A percentile compares a stretch with the other conserved stretches of the same genome.
Conservation (phyloP, 495 filamentous ascomycete species). For the Letharia columbiana region DNA sequence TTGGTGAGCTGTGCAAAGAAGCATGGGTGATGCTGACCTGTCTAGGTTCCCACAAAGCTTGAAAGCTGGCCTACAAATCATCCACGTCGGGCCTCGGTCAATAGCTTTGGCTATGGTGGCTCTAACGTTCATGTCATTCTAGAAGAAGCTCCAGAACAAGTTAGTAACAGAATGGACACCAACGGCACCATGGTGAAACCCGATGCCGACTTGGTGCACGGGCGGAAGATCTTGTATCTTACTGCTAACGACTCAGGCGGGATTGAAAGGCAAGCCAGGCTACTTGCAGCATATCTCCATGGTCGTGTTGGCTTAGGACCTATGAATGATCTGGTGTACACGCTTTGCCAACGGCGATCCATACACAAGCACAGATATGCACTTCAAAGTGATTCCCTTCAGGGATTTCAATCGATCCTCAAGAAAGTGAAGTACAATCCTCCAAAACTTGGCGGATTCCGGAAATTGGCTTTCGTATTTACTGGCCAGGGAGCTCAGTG, state of each 20-base stretch:
- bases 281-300: neutral
- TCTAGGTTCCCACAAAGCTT: neutral
- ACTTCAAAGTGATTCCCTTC: neutral
- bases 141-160: conserved; percentile 13
- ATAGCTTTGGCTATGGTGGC: conserved; percentile 44
- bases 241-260: conserved; percentile 10
- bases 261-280: neutral
- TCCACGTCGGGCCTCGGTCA: conserved; percentile 31
- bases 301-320: neutral
- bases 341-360: conserved; percentile 31
- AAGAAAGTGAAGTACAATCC: conserved; percentile 7
- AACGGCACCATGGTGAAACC: neutral
- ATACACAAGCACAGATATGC: conserved; percentile 11
- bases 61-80: neutral
- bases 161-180: neutral
- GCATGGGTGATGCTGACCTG: neutral
- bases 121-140: conserved; percentile 39
- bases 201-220: neutral
- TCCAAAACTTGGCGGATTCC: neutral
- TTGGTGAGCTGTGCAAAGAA: neutral
- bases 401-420: neutral
- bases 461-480: conserved; percentile 17
- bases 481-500: conserved; percentile 24
- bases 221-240: conserved; percentile 2
- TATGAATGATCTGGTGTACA: conserved; percentile 35